A percentile compares a stretch with the other conserved stretches of the same genome.
Conservation (phyloP, 2,329 filamentous ascomycete genomes). For the Nannizzia gypsea region DNA sequence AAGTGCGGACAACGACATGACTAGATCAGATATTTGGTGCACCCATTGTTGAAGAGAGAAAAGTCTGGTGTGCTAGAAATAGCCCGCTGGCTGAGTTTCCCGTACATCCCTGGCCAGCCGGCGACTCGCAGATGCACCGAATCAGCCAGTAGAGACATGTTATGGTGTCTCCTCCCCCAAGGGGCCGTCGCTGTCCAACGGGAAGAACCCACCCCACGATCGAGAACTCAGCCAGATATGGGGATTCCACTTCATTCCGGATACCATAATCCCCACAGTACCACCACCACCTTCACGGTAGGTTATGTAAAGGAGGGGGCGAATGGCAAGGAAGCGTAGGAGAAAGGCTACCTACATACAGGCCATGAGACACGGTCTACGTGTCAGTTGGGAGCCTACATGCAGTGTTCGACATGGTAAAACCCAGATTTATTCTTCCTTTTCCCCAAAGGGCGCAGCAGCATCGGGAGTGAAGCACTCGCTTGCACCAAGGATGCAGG, state of each 20-base stretch:
- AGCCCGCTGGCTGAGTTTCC: not conserved
- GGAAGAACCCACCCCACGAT: not conserved
- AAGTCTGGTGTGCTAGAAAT: not conserved
- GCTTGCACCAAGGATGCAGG: slow-evolving; percentile 2
- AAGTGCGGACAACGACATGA: not conserved
- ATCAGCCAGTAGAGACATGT: not conserved
- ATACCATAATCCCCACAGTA: not conserved
- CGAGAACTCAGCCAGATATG: not conserved
- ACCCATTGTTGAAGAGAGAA: not conserved
- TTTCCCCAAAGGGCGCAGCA: not conserved
- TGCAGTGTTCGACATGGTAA: not conserved
- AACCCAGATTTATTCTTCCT: not conserved
- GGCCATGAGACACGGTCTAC: slow-evolving; percentile 2
- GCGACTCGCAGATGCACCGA: not conserved
- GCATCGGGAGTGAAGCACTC: not conserved
- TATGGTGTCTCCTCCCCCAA: not conserved
- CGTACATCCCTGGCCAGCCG: not conserved
- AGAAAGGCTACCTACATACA: not conserved
- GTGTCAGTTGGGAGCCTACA: not conserved
- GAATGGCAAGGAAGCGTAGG: not conserved
- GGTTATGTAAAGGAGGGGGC: not conserved
- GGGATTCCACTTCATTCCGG: not conserved
- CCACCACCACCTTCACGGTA: not conserved
- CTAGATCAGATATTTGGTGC: not conserved
- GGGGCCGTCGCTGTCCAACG: not conserved